Conservation (phyloP, 1,284 basidiomycete species). For the Inonotus hispidus region DNA sequence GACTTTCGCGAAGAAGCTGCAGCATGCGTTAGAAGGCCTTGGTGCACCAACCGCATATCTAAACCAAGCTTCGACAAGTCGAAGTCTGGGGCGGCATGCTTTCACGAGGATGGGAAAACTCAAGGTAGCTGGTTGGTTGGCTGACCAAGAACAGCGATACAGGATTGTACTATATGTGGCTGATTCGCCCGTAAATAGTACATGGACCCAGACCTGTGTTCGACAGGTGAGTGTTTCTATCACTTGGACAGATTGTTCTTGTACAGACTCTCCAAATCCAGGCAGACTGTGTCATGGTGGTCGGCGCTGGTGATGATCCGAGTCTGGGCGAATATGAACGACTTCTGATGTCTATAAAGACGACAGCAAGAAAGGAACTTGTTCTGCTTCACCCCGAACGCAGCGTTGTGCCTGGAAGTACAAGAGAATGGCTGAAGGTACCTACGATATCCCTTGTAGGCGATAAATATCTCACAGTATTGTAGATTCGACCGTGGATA, state of each 20-base stretch:
- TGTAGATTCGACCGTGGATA: conserved; percentile 90
- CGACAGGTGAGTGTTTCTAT: conserved; percentile 57
- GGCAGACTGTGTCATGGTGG: conserved; percentile 95
- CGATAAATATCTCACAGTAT: conserved; percentile 2
- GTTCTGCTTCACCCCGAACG: conserved; percentile 92
- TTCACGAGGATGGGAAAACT: conserved; percentile 94
- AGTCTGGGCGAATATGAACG: conserved; percentile 90
- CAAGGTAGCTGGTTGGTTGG: conserved; percentile 89
- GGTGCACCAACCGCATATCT: conserved; percentile 86
- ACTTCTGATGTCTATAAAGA: conserved; percentile 89
- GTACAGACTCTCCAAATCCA: conserved; percentile 26
- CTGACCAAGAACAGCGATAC: conserved; percentile 91
- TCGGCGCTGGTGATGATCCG: conserved; percentile 93
- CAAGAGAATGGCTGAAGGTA: conserved; percentile 94
- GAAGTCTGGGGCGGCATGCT: conserved; percentile 86
- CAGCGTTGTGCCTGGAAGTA: conserved; percentile 86
- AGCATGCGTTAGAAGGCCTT: conserved; percentile 79
- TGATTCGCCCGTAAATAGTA: conserved; percentile 85
- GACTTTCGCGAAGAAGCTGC: conserved; percentile 85
- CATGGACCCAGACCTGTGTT: conserved; percentile 97
- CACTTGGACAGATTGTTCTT: background rate
- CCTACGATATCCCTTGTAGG: conserved; percentile 8
- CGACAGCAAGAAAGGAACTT: conserved; percentile 95
- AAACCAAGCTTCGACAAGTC: conserved; percentile 87
- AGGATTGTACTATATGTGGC: conserved; percentile 91